Evolutionary conservation across 2,329 filamentous ascomycete species (phyloP).

Genomic region (Fusarium sambucinum): DNA sequence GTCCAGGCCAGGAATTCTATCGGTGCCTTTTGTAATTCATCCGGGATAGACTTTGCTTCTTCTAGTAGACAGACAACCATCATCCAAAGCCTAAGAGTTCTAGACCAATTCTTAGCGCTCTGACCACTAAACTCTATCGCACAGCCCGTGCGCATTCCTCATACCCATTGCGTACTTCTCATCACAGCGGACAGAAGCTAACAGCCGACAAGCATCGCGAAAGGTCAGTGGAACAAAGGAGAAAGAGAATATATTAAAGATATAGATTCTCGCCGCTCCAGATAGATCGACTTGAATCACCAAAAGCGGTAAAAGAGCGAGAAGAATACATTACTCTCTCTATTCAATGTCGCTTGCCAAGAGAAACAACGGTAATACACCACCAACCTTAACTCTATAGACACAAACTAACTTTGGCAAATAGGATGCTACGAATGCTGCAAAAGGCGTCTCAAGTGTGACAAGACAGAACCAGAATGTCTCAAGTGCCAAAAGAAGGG

Average conservation of each 20-base stretch:
- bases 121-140: not conserved
- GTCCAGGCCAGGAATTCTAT: not conserved
- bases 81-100: not conserved
- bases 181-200: not conserved
- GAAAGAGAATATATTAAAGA: slow-evolving; percentile 1
- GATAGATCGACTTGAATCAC: not conserved
- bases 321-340: not conserved
- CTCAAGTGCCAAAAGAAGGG: slow-evolving; percentile 55
- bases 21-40: not conserved
- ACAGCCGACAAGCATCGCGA: not conserved
- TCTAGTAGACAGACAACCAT: not conserved
- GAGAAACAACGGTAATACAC: slow-evolving; percentile 44
- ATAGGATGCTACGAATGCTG: slow-evolving; percentile 56
- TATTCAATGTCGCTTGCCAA: slow-evolving; percentile 46
- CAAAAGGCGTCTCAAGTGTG: slow-evolving; percentile 55
- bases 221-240: not conserved
- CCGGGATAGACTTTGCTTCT: not conserved
- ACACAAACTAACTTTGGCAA: not conserved
- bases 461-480: slow-evolving; percentile 55
- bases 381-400: not conserved
- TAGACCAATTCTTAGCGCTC: not conserved
- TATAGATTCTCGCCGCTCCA: not conserved
- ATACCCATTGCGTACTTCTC: not conserved
- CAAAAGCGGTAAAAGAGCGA: slow-evolving; percentile 6
- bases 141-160: not conserved